A percentile compares a stretch with the other conserved stretches of the same genome.
phyloP scores from a whole-genome alignment of 257 asterid species.

The Salvia splendens region DNA sequence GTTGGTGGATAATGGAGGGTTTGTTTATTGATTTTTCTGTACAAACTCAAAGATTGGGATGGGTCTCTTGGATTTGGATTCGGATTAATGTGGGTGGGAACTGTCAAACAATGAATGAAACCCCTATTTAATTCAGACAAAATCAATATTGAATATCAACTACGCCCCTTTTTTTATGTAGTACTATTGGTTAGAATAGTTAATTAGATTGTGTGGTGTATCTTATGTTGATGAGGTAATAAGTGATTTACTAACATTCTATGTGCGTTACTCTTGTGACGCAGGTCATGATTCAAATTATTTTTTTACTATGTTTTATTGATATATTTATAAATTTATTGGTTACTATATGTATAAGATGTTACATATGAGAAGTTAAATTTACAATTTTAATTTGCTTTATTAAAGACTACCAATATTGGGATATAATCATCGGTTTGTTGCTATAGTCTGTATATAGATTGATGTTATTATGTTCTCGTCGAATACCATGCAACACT shows the following conservation, averaged over 20 bases:
- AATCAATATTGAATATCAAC: constrained; percentile 41
- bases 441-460: too few relatives aligned
- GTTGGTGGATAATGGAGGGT: constrained; percentile 38
- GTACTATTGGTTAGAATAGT: neutral
- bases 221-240: constrained; percentile 40
- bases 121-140: constrained; percentile 27
- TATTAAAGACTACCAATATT: too few relatives aligned
- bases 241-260: constrained; percentile 22
- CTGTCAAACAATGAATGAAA: constrained; percentile 48
- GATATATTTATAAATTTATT: too few relatives aligned
- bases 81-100: constrained; percentile 34
- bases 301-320: too few relatives aligned
- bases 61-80: constrained; percentile 20
- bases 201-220: constrained; percentile 5
- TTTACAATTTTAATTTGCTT: too few relatives aligned
- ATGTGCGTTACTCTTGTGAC: too few relatives aligned
- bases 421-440: too few relatives aligned
- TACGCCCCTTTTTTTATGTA: constrained; percentile 12
- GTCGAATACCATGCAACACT: too few relatives aligned
- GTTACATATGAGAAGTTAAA: too few relatives aligned
- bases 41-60: constrained; percentile 32
- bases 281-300: too few relatives aligned
- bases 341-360: too few relatives aligned
- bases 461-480: too few relatives aligned
- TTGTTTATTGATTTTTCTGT: constrained; percentile 24